These are phyloP conservation scores for Beauveria australis DNA, from an alignment of 2,329 filamentous ascomycete genomes.

Conservation along the genomic window DNA sequence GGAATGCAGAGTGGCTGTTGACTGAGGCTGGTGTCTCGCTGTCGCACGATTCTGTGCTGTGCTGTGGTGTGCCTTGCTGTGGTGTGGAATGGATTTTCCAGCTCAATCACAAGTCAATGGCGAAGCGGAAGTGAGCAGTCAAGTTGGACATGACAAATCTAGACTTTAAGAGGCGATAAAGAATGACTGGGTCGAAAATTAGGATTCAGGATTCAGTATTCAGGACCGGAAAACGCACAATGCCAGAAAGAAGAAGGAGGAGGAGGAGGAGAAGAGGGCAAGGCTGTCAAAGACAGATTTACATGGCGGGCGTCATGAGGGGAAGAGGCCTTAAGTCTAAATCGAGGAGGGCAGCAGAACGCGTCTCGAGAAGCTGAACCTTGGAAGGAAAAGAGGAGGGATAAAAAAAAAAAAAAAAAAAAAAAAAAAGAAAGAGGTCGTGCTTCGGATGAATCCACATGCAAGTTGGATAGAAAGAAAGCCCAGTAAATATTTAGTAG, in stretches of 20 bases:
- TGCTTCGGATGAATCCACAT: background rate
- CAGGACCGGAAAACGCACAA: background rate
- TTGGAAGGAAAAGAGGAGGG: background rate
- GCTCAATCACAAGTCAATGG: background rate
- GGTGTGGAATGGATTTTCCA: constrained; percentile 3
- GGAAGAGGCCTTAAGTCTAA: constrained; percentile 4
- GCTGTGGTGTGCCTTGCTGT: constrained; percentile 1
- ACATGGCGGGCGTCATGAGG: background rate
- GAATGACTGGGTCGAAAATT: background rate
- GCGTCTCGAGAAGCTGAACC: background rate
- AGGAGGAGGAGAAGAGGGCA: background rate
- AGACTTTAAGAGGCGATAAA: background rate
- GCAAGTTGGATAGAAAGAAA: background rate
- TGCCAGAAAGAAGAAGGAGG: background rate
- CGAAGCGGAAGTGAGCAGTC: background rate
- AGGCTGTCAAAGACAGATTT: too few species aligned
- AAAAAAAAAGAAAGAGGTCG: background rate
- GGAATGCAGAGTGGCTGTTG: background rate
- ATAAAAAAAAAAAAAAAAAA: background rate
- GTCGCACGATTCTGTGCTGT: background rate
- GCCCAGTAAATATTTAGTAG: background rate
- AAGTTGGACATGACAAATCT: background rate
- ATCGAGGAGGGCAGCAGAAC: background rate
- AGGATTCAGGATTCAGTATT: background rate
- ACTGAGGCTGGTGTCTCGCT: background rate